Conservation (phyloP, 2,329 filamentous ascomycete species). For the Paraphaeosphaeria sporulosa region DNA sequence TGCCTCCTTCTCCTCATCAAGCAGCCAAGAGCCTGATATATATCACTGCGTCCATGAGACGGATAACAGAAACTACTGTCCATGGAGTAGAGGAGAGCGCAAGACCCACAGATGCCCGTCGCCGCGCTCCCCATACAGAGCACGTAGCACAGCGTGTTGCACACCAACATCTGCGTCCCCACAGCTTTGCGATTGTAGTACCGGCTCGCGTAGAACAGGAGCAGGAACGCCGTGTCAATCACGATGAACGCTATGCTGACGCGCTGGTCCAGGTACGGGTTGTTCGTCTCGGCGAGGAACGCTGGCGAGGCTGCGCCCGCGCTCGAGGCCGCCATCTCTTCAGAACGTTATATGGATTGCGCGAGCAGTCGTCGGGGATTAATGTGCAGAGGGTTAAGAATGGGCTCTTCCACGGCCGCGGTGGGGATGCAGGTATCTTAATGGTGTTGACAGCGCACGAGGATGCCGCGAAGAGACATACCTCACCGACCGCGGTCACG, state of each 20-base stretch:
- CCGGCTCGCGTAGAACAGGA: slow-evolving; percentile 17
- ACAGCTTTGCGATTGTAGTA: slow-evolving; percentile 17
- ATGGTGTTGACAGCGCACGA: not conserved
- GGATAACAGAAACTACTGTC: not conserved
- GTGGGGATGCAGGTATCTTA: not conserved
- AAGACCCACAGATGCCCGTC: slow-evolving; percentile 17
- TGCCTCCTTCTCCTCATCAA: not conserved
- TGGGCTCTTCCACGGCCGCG: not conserved
- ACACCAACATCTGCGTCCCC: slow-evolving; percentile 16
- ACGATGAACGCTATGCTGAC: slow-evolving; percentile 20
- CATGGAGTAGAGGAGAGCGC: not conserved
- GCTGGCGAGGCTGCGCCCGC: slow-evolving; percentile 6
- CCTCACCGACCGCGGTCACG: not conserved
- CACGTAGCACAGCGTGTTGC: slow-evolving; percentile 19
- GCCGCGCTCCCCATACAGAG: slow-evolving; percentile 17
- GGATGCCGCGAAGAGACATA: not conserved
- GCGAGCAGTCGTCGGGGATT: not conserved
- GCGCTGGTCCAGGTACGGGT: slow-evolving; percentile 17
- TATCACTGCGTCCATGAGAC: not conserved
- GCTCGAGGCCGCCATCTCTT: slow-evolving; percentile 11
- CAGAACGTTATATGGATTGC: not conserved
- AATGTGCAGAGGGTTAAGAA: not conserved
- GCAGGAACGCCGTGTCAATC: slow-evolving; percentile 17
- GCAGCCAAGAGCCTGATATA: not conserved
- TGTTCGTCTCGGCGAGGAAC: slow-evolving; percentile 16